These are phyloP conservation scores for Paracoccidioides brasiliensis DNA, from an alignment of 2,329 filamentous ascomycete genomes.

Conservation along the genomic window DNA sequence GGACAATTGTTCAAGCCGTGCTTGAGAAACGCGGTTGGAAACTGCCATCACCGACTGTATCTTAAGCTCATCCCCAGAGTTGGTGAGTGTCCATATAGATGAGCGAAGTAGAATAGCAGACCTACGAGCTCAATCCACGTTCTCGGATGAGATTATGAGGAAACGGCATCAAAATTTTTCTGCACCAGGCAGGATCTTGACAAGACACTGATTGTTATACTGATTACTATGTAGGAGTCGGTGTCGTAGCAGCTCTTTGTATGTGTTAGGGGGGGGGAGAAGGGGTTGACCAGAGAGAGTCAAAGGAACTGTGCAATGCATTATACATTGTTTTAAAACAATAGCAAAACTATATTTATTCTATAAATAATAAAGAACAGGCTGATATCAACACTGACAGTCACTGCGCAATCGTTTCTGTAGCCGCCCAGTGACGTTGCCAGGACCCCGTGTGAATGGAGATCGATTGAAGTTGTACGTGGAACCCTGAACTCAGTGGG, in stretches of 20 bases:
- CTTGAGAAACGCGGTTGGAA: not conserved
- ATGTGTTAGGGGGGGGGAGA: not conserved
- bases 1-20: constrained; percentile 10
- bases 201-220: not conserved
- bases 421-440: not conserved
- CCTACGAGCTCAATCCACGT: not conserved
- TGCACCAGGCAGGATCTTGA: not conserved
- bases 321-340: not conserved
- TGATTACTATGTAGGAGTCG: not conserved
- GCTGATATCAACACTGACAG: not conserved
- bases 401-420: not conserved
- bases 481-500: not conserved
- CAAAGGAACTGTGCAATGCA: not conserved
- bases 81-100: not conserved
- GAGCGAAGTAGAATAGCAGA: not conserved
- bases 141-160: not conserved
- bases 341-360: not conserved
- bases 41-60: not conserved
- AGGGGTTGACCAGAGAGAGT: not conserved
- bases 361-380: not conserved
- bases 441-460: not conserved
- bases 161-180: not conserved
- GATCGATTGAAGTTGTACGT: not conserved
- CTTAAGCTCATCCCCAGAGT: not conserved
- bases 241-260: not conserved